phyloP scores from a whole-genome alignment of 805 yeast genomes.

The Millerozyma miso region DNA sequence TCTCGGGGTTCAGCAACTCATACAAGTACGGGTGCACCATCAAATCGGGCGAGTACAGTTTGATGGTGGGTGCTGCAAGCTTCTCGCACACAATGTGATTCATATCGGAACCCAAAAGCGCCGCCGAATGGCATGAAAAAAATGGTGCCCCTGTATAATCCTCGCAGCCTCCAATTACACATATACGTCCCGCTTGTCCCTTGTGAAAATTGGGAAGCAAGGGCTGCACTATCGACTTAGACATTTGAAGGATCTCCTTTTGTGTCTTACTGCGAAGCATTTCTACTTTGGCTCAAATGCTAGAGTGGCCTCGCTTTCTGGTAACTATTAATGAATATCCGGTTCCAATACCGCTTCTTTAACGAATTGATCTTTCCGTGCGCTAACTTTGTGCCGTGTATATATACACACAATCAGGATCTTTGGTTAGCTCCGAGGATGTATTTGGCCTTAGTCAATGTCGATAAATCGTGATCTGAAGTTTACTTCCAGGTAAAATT shows the following conservation, averaged over 20 bases:
- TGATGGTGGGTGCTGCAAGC: conserved; percentile 75
- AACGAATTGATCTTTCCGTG: too few species aligned
- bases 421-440: too few species aligned
- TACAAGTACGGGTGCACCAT: conserved; percentile 93
- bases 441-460: too few species aligned
- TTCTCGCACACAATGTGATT: conserved; percentile 85
- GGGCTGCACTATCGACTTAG: conserved; percentile 69
- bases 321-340: too few species aligned
- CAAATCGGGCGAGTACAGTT: conserved; percentile 83
- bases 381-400: too few species aligned
- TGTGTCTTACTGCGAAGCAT: conserved; percentile 27
- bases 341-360: too few species aligned
- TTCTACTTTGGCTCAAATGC: too few species aligned
- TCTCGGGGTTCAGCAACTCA: conserved; percentile 39
- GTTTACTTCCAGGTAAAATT: too few species aligned
- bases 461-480: too few species aligned
- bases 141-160: conserved; percentile 98
- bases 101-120: conserved; percentile 82
- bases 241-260: conserved; percentile 46
- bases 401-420: too few species aligned
- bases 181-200: conserved; percentile 88
- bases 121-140: conserved; percentile 82
- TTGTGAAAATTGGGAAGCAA: conserved; percentile 67
- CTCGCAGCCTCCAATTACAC: conserved; percentile 89
- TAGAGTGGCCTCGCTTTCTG: too few species aligned